Conservation (phyloP, 2,329 filamentous ascomycete genomes). For the Aspergillus brasiliensis region DNA sequence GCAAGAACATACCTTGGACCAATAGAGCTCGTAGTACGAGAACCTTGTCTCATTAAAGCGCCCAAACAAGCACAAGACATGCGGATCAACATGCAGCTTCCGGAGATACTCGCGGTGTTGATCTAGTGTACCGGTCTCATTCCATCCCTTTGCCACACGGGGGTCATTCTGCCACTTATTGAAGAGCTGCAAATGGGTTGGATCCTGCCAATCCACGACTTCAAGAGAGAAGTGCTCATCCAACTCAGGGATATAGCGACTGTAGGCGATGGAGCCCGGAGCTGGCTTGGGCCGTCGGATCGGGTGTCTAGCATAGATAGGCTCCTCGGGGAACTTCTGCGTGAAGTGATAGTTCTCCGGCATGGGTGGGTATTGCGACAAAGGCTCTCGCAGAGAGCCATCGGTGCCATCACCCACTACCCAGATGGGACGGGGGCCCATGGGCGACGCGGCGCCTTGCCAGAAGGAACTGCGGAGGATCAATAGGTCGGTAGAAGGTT, state of each 20-base stretch:
- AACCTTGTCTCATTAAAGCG: slow-evolving; percentile 71
- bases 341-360: slow-evolving; percentile 35
- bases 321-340: slow-evolving; percentile 50
- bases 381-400: slow-evolving; percentile 25
- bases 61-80: slow-evolving; percentile 61
- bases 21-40: slow-evolving; percentile 80
- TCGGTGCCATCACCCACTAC: slow-evolving; percentile 49
- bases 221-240: slow-evolving; percentile 76
- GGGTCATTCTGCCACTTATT: slow-evolving; percentile 83
- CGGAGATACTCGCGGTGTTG: slow-evolving; percentile 73
- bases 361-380: slow-evolving; percentile 40
- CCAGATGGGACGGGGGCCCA: slow-evolving; percentile 67
- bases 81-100: slow-evolving; percentile 69
- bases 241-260: slow-evolving; percentile 75
- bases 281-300: slow-evolving; percentile 70
- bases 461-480: slow-evolving; percentile 63
- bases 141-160: slow-evolving; percentile 77
- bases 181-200: slow-evolving; percentile 69
- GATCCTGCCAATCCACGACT: slow-evolving; percentile 67
- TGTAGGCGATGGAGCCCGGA: slow-evolving; percentile 72
- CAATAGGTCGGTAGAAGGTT: slow-evolving; percentile 40
- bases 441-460: slow-evolving; percentile 69
- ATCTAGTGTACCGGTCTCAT: slow-evolving; percentile 73
- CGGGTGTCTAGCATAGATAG: slow-evolving; percentile 67
- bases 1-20: slow-evolving; percentile 60